Percentiles rank a stretch among this genome's conserved stretches.
Conservation (phyloP, 2,329 filamentous ascomycete genomes). For the Didymella keratinophila region DNA sequence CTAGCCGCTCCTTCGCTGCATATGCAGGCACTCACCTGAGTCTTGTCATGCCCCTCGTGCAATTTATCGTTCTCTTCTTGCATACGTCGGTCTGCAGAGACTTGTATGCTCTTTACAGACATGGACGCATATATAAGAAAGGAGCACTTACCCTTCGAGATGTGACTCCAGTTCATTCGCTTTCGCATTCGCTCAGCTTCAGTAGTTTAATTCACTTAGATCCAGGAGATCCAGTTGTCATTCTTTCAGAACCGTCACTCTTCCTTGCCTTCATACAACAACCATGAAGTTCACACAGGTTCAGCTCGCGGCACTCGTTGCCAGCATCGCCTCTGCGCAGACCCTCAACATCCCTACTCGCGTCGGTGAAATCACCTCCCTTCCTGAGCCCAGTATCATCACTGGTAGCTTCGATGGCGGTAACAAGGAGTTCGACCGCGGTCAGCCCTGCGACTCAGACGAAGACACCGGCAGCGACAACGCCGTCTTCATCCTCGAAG, state of each 20-base stretch:
- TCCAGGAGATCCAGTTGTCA: constrained; percentile 16
- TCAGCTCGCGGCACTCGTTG: constrained; percentile 33
- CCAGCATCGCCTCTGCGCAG: constrained; percentile 39
- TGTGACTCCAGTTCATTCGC: not conserved
- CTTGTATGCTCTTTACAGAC: not conserved
- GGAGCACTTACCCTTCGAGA: not conserved
- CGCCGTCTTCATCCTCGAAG: constrained; percentile 61
- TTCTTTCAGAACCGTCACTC: not conserved
- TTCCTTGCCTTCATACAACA: not conserved
- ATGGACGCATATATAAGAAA: constrained; percentile 1
- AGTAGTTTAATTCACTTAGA: not conserved
- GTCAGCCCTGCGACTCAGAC: constrained; percentile 33
- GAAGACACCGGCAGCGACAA: constrained; percentile 38
- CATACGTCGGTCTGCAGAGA: not conserved
- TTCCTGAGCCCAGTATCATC: constrained; percentile 37
- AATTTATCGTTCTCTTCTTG: constrained; percentile 4
- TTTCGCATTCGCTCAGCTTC: not conserved
- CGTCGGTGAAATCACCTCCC: constrained; percentile 37
- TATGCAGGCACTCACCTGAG: constrained; percentile 1
- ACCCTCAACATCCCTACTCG: constrained; percentile 46
- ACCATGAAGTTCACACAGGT: constrained; percentile 34
- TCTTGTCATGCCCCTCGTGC: constrained; percentile 6
- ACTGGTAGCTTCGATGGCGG: constrained; percentile 30
- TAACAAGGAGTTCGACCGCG: constrained; percentile 37
- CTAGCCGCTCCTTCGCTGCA: constrained; percentile 4